Conservation (phyloP, 768 basidiomycete genomes). For the Russula griseocarnosa region DNA sequence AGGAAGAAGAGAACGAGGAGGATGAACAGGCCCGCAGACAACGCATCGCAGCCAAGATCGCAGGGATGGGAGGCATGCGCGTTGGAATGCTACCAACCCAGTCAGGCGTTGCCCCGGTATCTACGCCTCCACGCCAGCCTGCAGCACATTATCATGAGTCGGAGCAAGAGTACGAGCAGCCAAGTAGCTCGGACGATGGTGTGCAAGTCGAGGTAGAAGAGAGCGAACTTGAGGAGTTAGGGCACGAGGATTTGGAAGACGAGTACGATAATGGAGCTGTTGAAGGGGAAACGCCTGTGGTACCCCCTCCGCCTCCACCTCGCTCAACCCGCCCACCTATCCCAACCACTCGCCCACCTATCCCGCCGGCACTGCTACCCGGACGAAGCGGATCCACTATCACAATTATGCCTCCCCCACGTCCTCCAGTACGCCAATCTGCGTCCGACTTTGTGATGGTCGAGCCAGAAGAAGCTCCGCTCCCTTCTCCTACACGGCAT, state of each 20-base stretch:
- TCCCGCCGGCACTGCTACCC: conserved; percentile 13
- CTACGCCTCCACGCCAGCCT: conserved; percentile 34
- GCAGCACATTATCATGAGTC: conserved; percentile 38
- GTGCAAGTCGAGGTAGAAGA: conserved; percentile 67
- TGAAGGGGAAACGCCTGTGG: conserved; percentile 42
- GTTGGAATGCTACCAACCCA: conserved; percentile 49
- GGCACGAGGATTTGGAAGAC: conserved; percentile 47
- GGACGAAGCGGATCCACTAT: conserved; percentile 22
- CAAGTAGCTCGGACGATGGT: conserved; percentile 51
- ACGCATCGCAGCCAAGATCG: conserved; percentile 52
- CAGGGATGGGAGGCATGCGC: conserved; percentile 54
- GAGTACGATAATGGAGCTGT: conserved; percentile 26
- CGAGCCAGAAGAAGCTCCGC: conserved; percentile 32
- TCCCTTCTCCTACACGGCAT: conserved; percentile 46
- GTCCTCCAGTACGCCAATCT: conserved; percentile 34
- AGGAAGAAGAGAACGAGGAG: conserved; percentile 47
- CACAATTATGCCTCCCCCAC: conserved; percentile 28
- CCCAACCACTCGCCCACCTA: conserved; percentile 26
- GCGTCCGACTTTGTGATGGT: conserved; percentile 37
- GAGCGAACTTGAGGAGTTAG: conserved; percentile 67
- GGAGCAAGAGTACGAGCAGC: conserved; percentile 43
- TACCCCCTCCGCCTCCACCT: conserved; percentile 39
- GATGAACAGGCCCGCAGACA: conserved; percentile 55
- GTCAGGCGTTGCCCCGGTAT: conserved; percentile 8
- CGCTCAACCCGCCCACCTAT: conserved; percentile 31